phyloP scores from a whole-genome alignment of 345 rosid species.

The Adansonia digitata region DNA sequence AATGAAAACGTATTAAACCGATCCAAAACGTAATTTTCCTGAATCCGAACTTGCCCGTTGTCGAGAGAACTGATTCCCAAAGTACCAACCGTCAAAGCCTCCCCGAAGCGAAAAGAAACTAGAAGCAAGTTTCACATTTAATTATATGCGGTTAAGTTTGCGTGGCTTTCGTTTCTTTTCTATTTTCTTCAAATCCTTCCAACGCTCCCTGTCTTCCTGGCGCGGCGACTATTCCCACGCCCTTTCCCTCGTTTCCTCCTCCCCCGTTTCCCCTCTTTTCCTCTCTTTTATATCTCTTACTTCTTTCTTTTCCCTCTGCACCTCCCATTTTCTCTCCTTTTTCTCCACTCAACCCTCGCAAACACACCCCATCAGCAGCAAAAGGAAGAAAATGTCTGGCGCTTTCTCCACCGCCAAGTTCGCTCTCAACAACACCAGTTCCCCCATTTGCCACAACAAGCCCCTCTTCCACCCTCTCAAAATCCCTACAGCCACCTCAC shows the following conservation, averaged over 20 bases:
- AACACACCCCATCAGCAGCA: not conserved
- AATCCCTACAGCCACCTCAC: not conserved
- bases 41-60: too few relatives aligned
- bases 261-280: not conserved
- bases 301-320: not conserved
- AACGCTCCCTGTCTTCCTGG: not conserved
- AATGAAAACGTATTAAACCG: too few relatives aligned
- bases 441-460: slow-evolving; percentile 1
- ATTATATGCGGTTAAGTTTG: not conserved
- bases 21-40: too few relatives aligned
- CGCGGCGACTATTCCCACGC: slow-evolving; percentile 9
- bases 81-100: too few relatives aligned
- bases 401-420: slow-evolving; percentile 3
- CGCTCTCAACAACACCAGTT: not conserved
- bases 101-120: too few relatives aligned
- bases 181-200: not conserved
- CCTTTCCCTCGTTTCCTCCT: slow-evolving; percentile 15
- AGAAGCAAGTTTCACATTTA: too few relatives aligned
- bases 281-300: not conserved
- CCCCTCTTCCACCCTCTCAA: not conserved
- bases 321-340: not conserved
- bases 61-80: too few relatives aligned
- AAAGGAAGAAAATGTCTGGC: not conserved
- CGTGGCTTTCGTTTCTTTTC: not conserved
- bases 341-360: too few relatives aligned